phyloP scores from a whole-genome alignment of 2,329 filamentous ascomycete genomes.

The Nemania serpens region DNA sequence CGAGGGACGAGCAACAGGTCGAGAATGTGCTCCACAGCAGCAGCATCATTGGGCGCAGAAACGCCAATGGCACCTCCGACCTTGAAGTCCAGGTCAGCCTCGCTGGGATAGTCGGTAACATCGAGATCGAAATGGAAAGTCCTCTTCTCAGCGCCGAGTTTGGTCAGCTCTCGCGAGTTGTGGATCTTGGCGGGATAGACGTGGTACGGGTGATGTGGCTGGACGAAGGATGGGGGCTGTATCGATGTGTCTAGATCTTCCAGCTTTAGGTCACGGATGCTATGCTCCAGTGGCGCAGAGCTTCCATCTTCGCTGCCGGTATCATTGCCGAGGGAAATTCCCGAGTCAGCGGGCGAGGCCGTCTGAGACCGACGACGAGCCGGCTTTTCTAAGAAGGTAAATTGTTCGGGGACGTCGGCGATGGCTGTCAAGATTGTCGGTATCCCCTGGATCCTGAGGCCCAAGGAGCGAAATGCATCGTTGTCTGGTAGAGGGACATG shows the following conservation, averaged over 20 bases:
- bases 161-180: conserved; percentile 84
- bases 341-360: conserved; percentile 55
- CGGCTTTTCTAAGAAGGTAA: conserved; percentile 67
- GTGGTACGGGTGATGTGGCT: conserved; percentile 91
- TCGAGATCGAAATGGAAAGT: conserved; percentile 98
- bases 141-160: conserved; percentile 87
- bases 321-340: conserved; percentile 49
- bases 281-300: conserved; percentile 29
- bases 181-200: conserved; percentile 90
- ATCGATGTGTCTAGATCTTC: conserved; percentile 60
- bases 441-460: conserved; percentile 76
- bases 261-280: conserved; percentile 41
- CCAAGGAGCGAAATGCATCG: conserved; percentile 78
- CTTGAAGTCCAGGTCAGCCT: conserved; percentile 87
- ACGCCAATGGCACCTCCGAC: conserved; percentile 95
- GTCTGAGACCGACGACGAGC: conserved; percentile 49
- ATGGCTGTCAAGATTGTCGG: conserved; percentile 74
- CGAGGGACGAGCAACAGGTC: conserved; percentile 80
- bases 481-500: conserved; percentile 71
- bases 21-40: conserved; percentile 81
- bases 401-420: conserved; percentile 74
- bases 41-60: conserved; percentile 81
- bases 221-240: conserved; percentile 86
- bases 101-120: conserved; percentile 89
- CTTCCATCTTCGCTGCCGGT: conserved; percentile 46